Evolutionary conservation across 345 rosid genomes (phyloP), one percentile per base, ranked within the genome.

Genomic region (Sapria himalayana): DNA sequence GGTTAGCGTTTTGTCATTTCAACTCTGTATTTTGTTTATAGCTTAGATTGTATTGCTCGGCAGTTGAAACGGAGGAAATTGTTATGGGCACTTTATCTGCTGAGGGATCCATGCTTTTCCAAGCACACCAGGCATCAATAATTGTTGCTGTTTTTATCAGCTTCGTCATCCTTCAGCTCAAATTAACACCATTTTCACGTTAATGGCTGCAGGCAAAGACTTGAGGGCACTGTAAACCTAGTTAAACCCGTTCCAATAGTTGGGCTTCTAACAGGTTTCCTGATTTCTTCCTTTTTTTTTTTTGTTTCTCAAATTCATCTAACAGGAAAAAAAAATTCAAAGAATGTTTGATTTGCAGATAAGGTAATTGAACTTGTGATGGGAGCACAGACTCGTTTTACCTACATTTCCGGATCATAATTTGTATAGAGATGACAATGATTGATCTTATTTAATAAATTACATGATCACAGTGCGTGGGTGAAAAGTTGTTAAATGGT

Each of bases 21-120:
- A 19, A 22, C 27, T 21, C 35, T 12, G 20, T 33, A 22, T 12
- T 34, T 39, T 32, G 33, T 25, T 32, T 2, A 22, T 40, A 19
- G 15, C 19, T 31, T 41, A 36, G 19, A 37, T 42, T 22, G 15
- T 59, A 15, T 44, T 25, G 13, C 17, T 23, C 4, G 40, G 7
- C 61, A 84, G 95, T 50, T 80, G 15, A 77, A 57, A 63, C 65
- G 99, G 59, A 63, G 99, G 58, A 84, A 80, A 65, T 54, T 84
- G 50, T 46, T 77, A 39, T 84, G 93, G 93, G 95, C 93, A 33
- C 65, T 91, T 40, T 84, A 84, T 57, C 64, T 80, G 20, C 74
- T 91, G 95, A 73, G 93, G 60, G 99, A 91, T 63, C 95, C 93
- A 48, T 91, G 77, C 62, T 91, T 91, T 52, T 64, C 61, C 76